These are phyloP conservation scores for Claviceps spartinae DNA, from an alignment of 2,329 filamentous ascomycete species.

Conservation along the genomic window DNA sequence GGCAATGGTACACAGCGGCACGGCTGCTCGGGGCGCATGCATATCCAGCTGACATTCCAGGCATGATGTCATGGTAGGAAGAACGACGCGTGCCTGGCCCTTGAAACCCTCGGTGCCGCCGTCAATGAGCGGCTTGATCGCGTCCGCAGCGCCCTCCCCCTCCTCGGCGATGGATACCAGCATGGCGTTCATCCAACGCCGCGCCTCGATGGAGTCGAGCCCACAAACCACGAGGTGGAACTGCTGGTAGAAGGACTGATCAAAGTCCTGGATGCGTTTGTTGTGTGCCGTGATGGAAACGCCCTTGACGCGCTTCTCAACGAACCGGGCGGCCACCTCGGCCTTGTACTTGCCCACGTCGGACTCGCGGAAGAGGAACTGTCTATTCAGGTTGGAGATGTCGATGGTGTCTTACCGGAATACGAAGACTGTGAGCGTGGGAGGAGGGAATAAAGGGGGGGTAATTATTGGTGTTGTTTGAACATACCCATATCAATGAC, in stretches of 20 bases:
- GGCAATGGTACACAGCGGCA: conserved; percentile 90
- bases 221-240: conserved; percentile 92
- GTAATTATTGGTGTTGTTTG: not conserved
- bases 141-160: conserved; percentile 55
- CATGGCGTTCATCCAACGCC: conserved; percentile 96
- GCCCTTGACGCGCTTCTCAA: conserved; percentile 76
- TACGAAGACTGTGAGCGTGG: not conserved
- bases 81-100: conserved; percentile 82
- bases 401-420: conserved; percentile 74
- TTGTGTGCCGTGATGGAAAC: conserved; percentile 92
- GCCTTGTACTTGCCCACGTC: conserved; percentile 94
- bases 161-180: conserved; percentile 81
- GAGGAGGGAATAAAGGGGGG: not conserved
- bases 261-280: conserved; percentile 91
- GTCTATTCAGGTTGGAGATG: conserved; percentile 92
- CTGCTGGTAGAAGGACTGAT: conserved; percentile 92
- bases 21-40: conserved; percentile 93
- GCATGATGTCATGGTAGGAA: conserved; percentile 86
- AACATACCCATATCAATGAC: conserved; percentile 93
- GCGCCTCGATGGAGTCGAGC: conserved; percentile 89
- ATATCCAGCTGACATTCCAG: conserved; percentile 98
- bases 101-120: conserved; percentile 98
- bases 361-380: conserved; percentile 84
- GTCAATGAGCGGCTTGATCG: conserved; percentile 85
- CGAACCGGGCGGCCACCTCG: conserved; percentile 81